phyloP scores from a whole-genome alignment of 257 asterid species.

The Prunella vulgaris region DNA sequence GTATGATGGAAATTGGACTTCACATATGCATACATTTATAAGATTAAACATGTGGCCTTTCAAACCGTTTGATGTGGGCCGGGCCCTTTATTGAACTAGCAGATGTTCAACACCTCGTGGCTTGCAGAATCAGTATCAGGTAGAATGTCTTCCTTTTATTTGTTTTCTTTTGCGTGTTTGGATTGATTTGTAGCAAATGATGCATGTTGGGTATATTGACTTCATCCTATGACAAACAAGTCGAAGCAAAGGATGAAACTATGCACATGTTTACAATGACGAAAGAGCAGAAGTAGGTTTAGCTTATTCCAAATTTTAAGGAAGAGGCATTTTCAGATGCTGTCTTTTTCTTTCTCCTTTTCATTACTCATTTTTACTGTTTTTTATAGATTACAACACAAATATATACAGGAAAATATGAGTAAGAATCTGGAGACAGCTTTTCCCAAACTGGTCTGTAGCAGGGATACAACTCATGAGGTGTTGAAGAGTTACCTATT shows the following conservation, averaged over 20 bases:
- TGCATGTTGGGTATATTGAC: no score
- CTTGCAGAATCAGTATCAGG: constrained; percentile 8
- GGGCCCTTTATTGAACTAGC: neutral
- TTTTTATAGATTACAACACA: neutral
- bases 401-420: neutral
- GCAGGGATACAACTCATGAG: neutral
- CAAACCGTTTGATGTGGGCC: neutral
- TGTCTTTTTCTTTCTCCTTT: neutral
- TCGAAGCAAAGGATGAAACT: neutral
- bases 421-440: no score
- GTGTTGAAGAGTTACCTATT: neutral
- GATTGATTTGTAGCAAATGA: neutral
- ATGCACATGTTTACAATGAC: neutral
- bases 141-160: neutral
- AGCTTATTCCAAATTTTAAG: neutral
- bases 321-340: neutral
- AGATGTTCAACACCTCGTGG: neutral
- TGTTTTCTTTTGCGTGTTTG: neutral
- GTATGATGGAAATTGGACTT: constrained; percentile 2
- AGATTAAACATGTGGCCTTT: neutral
- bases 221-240: neutral
- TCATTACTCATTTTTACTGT: no score
- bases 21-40: neutral
- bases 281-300: neutral
- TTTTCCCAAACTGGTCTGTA: no score